Evolutionary conservation across 2,329 filamentous ascomycete genomes (phyloP).

Genomic region (Apiospora arundinis): DNA sequence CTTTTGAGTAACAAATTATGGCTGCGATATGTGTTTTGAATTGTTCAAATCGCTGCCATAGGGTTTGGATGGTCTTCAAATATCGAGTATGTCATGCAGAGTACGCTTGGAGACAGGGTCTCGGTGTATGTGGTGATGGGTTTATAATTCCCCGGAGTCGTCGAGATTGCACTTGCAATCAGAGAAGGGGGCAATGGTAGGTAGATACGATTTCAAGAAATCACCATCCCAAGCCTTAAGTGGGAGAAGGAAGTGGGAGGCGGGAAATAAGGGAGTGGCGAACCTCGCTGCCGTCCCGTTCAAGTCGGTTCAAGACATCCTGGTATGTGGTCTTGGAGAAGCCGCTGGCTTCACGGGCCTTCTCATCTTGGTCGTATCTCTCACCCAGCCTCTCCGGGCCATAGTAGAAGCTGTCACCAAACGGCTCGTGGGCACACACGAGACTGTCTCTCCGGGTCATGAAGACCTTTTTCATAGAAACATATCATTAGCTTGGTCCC

Average conservation of each 20-base stretch:
- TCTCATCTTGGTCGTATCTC: conserved; percentile 75
- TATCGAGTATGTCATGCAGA: not conserved
- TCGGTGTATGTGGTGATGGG: not conserved
- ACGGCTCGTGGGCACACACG: conserved; percentile 90
- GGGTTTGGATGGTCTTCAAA: not conserved
- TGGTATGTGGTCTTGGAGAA: conserved; percentile 75
- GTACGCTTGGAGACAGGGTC: not conserved
- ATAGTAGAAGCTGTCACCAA: conserved; percentile 96
- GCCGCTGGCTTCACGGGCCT: conserved; percentile 63
- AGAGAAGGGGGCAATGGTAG: conserved; percentile 10
- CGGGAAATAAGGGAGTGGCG: conserved; percentile 38
- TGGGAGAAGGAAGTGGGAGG: conserved; percentile 29
- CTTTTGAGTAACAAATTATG: not conserved
- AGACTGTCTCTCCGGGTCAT: conserved; percentile 89
- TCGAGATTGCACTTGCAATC: conserved; percentile 18
- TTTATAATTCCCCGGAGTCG: not conserved
- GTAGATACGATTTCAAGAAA: conserved; percentile 18
- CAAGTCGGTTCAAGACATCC: conserved; percentile 78
- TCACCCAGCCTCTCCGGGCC: conserved; percentile 86
- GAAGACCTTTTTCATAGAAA: conserved; percentile 71
- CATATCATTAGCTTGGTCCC: conserved; percentile 5
- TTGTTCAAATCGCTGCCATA: conserved; percentile 3
- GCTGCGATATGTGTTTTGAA: not conserved
- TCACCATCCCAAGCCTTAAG: conserved; percentile 5
- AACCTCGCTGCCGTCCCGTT: conserved; percentile 77